Base-by-base conservation (phyloP, 2,329 filamentous ascomycete species). In the Calonectria pteridis region DNA sequence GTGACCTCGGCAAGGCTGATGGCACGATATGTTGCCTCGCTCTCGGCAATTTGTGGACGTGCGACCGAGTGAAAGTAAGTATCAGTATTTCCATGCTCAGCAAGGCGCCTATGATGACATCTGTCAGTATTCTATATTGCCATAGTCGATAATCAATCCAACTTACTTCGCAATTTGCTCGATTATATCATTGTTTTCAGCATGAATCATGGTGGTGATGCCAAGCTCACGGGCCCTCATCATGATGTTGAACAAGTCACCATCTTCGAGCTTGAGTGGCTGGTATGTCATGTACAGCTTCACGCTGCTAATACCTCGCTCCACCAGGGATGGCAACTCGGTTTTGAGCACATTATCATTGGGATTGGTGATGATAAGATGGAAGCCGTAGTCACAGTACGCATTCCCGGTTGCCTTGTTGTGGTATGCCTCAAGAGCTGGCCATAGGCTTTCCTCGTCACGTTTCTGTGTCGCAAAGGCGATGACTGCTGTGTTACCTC, bases 371-470 rank as follows among this genome's bases (percentile, higher is more conserved):
- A 89, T 82, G 37, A 90, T 85, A 70, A 89, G 81, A 76, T 91
- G 89, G 74, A 91, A 89, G 3, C 88, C 87, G 78, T 92, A 92
- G 81, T 92, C 90, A 75, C 88, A 88, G 78, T 89, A 91, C 70
- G 84, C 86, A 51, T 88, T 86, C 18, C 82, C 84, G 2, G 72
- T 75, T 0, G 89, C 86, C 23, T 85, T 83, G 6, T 79, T 78
- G 69, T 90, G 87, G 64, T 89, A 88, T n/a, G 85, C 84, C 59
- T 85, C 81, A 2, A 91, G 79, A 0, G 87, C 86, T 1, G 85
- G 82, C 26, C 88, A 81, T 3, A 91, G 80, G 2, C 85, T 87
- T 9, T 84, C 81, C 20, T 89, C 84, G 2, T 81, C 76, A n/a
- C 87, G 87, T 49, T 84, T 82, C 78, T 91, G 89, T 5, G 87